Base-by-base conservation (phyloP, 164 flowering plant genomes). In the Chimonanthus praecox region DNA sequence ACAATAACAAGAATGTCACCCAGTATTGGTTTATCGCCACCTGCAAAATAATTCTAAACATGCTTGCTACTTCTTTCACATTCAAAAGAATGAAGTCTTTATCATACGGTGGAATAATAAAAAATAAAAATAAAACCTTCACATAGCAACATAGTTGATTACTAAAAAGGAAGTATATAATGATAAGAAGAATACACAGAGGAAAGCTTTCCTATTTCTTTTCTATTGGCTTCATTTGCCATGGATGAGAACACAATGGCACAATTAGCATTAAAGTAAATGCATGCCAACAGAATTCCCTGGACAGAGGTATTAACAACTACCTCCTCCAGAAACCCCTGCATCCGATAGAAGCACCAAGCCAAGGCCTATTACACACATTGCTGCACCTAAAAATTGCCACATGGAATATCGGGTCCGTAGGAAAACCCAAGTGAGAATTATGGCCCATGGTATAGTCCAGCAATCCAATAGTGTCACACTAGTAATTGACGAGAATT, bases 401-500 rank as follows among this genome's bases (percentile, higher is more conserved):
- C 87, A 77, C 7, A 85, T 13, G 49, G 92, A 82, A 80, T 93
- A 91, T 70, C 87, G 72, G 11, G 98, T 85, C 75, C 89, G 88
- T 6, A 91, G 67, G 80, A 87, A 80, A 50, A 90, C 16, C 88
- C 89, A 84, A 1, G 98, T 93, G 47, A 93, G 85, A 68, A 89
- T 62, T 49, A 92, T 85, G 50, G 77, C 94, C 97, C 96, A 90
- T 50, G 88, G 83, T 68, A 88, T 77, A 7, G 97, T 93, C 78
- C 82, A 91, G 62, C 97, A 93, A 77, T 93, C 97, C 83, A 93
- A 76, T 69, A 93, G 64, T 0, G 91, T 86, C 78, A 90, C 94
- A 74, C 97, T 93, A 10, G 98, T 93, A 68, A 90, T 86, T 67
- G 98, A 91, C 50, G 97, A 80, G 74, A 50, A 91, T 80, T 89